Evolutionary conservation across 495 filamentous ascomycete species (phyloP), one percentile per base, ranked within the genome.

Genomic region (Bacidia rubella): DNA sequence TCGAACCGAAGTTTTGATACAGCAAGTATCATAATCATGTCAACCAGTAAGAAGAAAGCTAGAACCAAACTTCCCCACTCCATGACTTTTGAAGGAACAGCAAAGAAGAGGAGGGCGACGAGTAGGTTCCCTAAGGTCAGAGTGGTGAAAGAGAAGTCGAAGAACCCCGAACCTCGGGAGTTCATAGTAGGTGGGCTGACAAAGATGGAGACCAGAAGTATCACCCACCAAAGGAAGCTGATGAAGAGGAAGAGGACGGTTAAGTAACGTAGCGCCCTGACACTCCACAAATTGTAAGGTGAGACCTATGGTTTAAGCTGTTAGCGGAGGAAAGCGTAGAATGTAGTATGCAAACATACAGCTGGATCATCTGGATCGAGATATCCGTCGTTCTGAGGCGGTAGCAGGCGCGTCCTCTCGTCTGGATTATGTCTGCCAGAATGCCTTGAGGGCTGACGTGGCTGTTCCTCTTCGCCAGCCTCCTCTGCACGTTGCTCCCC

Each of bases 361-460:
- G 90, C 90, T 48, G 90, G 92, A 66, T 96, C 90, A 74, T 95
- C 87, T n/a, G 90, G 90, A 55, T 83, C 85, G 40, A 96, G 70
- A 59, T 83, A 90, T 40, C 73, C 76, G 47, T 79, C 73, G 22
- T 67, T 67, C 51, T 70, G 68, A 47, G 80, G 75, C 40, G 82
- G 76, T 29, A 93, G 71, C 52, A 95, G 70, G 29, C 83, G 74
- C 15, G 86, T 87, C 53, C 82, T 75, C 64, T 97, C 90, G 57
- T 85, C 76, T 15, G 84, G 60, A 52, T 74, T 69, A 35, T 35
- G 29, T 5, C 29, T 15, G 29, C 52, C 57, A 40, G 43, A 57
- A 27, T 29, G 57, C 54, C 40, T 52, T 39, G 51, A 55, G 35
- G 47, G 39, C 41, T 56, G 47, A 47, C 47, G 32, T 26, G 35